Percentiles rank a stretch among this genome's conserved stretches.
These are phyloP conservation scores for Ganoderma multipileum DNA, from an alignment of 1,284 basidiomycete species.

Conservation along the genomic window DNA sequence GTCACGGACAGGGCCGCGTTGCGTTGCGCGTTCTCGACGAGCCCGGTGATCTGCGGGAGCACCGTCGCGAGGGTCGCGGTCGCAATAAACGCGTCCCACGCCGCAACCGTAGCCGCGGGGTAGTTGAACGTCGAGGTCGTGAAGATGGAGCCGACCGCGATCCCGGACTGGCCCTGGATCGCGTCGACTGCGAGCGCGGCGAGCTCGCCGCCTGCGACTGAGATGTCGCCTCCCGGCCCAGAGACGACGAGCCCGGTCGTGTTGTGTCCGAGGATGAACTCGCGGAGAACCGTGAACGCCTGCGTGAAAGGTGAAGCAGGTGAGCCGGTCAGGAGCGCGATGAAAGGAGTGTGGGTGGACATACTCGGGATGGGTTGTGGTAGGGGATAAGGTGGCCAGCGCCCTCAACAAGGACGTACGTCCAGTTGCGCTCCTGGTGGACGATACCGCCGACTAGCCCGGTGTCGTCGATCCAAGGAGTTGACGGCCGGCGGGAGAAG, in stretches of 20 bases:
- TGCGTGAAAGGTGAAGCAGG: conserved; percentile 5
- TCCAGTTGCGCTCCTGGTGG: conserved; percentile 43
- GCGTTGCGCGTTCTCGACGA: conserved; percentile 3
- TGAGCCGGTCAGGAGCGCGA: no score
- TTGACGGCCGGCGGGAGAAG: conserved; percentile 67
- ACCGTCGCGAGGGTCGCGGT: conserved; percentile 31
- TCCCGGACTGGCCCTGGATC: conserved; percentile 46
- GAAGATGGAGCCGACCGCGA: conserved; percentile 32
- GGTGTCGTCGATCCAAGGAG: conserved; percentile 50
- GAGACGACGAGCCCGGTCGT: conserved; percentile 36
- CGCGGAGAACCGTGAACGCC: conserved; percentile 37
- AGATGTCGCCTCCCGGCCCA: conserved; percentile 11
- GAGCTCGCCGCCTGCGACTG: conserved; percentile 57
- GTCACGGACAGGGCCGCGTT: neutral
- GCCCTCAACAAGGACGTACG: conserved; percentile 39
- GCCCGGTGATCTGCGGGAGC: conserved; percentile 3
- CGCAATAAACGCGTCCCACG: conserved; percentile 54
- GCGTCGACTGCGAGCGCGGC: conserved; percentile 49
- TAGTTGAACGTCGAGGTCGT: conserved; percentile 34
- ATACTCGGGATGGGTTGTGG: conserved; percentile 47
- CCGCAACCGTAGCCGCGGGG: conserved; percentile 52
- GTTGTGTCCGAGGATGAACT: conserved; percentile 41
- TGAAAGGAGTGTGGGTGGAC: conserved; percentile 30
- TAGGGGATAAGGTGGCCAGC: conserved; percentile 40
- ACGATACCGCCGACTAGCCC: conserved; percentile 39